phyloP scores from a whole-genome alignment of 1,284 basidiomycete species.

The Paramarasmius palmivorus region DNA sequence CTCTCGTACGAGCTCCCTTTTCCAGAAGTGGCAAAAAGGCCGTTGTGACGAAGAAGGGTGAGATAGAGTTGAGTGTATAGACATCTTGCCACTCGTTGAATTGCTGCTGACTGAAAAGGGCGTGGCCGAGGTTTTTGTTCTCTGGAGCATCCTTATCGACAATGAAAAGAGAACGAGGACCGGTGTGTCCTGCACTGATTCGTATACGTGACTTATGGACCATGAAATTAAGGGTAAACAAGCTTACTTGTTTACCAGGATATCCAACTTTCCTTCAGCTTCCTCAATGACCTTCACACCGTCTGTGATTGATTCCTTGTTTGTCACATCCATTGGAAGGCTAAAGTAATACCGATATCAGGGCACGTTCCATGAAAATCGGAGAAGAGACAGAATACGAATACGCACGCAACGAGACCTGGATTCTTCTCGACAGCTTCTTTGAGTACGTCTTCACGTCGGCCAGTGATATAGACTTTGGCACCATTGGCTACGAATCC shows the following conservation, averaged over 20 bases:
- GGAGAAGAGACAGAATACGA: no score
- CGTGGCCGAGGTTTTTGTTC: background rate
- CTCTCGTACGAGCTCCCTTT: background rate
- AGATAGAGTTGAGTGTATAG: background rate
- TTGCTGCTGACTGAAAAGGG: background rate
- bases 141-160: background rate
- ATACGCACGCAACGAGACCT: no score
- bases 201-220: background rate
- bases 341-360: background rate
- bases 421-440: no score
- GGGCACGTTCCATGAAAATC: no score
- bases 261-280: slow-evolving; percentile 11
- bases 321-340: slow-evolving; percentile 11
- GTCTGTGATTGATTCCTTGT: slow-evolving; percentile 13
- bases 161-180: background rate
- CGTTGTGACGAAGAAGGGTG: background rate
- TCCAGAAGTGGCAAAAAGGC: background rate
- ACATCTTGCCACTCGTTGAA: background rate
- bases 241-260: slow-evolving; percentile 20
- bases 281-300: slow-evolving; percentile 10
- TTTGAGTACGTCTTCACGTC: no score
- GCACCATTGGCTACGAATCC: no score
- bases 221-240: no score
- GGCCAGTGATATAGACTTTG: no score
- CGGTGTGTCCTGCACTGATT: slow-evolving; percentile 2